These are phyloP conservation scores for Infundibulicybe gibba DNA, from an alignment of 768 basidiomycete genomes.

Conservation along the genomic window DNA sequence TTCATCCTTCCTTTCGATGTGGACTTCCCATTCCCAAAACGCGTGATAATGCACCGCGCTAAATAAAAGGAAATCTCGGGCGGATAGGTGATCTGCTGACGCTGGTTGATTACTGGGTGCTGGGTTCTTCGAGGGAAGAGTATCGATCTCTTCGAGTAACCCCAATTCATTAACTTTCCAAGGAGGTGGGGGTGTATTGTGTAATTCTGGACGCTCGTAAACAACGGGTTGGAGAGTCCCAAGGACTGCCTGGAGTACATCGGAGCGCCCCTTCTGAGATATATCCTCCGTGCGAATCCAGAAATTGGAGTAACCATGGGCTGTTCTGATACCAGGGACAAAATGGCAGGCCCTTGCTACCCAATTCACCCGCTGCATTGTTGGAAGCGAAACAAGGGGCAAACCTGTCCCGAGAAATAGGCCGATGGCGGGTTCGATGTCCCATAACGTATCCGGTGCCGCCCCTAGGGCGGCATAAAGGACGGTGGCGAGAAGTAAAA, in stretches of 20 bases:
- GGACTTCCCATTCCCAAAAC: constrained; percentile 16
- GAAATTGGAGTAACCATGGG: constrained; percentile 17
- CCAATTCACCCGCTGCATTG: constrained; percentile 19
- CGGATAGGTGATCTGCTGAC: constrained; percentile 3
- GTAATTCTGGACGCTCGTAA: background rate
- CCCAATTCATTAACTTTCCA: constrained; percentile 2
- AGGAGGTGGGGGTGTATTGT: background rate
- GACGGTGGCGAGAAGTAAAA: constrained; percentile 23
- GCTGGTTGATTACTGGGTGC: background rate
- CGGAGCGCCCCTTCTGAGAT: constrained; percentile 8
- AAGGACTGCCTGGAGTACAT: constrained; percentile 13
- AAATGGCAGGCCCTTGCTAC: constrained; percentile 20
- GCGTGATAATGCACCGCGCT: constrained; percentile 18
- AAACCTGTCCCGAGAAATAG: constrained; percentile 18
- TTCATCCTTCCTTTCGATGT: constrained; percentile 7
- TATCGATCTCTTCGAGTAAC: background rate
- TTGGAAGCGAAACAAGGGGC: constrained; percentile 17
- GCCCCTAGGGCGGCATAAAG: constrained; percentile 22
- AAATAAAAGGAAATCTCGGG: constrained; percentile 20
- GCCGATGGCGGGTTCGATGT: constrained; percentile 19
- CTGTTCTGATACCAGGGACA: constrained; percentile 16
- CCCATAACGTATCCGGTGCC: constrained; percentile 18
- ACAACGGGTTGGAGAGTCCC: constrained; percentile 2
- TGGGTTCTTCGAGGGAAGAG: background rate
- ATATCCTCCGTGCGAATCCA: constrained; percentile 20